Percentiles rank a stretch among this genome's conserved stretches.
phyloP scores from a whole-genome alignment of 306 rosid genomes.

The Fragaria ananassa region DNA sequence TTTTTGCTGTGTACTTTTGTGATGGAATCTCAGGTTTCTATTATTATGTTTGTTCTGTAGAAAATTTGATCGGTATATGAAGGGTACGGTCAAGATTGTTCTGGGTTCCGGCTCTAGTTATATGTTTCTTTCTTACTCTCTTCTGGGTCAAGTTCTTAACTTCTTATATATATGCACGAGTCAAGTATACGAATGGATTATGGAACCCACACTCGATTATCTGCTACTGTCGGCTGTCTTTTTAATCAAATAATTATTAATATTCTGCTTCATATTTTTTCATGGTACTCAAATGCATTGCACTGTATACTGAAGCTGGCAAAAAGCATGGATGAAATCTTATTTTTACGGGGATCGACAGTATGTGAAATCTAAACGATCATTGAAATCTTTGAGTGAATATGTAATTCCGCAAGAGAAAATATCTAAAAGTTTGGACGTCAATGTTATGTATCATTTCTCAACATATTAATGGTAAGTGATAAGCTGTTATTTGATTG shows the following conservation, averaged over 20 bases:
- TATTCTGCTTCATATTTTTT: neutral
- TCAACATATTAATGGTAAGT: no score
- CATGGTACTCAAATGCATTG: conserved; percentile 5
- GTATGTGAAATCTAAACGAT: neutral
- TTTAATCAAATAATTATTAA: neutral
- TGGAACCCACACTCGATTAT: conserved; percentile 17
- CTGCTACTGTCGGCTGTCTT: conserved; percentile 14
- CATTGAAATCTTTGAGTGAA: neutral
- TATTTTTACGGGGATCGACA: conserved; percentile 1
- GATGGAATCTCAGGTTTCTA: neutral
- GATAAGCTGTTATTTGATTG: no score
- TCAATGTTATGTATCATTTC: neutral
- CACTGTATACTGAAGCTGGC: conserved; percentile 9
- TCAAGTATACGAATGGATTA: conserved; percentile 4
- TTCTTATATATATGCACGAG: neutral
- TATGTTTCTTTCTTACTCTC: neutral
- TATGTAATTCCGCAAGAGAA: neutral
- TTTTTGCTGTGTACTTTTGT: neutral
- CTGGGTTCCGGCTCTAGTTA: neutral
- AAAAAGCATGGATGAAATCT: conserved; percentile 9
- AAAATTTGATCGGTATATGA: neutral
- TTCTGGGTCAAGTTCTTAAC: neutral
- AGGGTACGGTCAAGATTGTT: neutral
- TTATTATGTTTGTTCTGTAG: neutral
- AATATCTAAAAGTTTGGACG: neutral